phyloP scores from a whole-genome alignment of 2,329 filamentous ascomycete genomes.

The Ploettnerulaceae sp. region DNA sequence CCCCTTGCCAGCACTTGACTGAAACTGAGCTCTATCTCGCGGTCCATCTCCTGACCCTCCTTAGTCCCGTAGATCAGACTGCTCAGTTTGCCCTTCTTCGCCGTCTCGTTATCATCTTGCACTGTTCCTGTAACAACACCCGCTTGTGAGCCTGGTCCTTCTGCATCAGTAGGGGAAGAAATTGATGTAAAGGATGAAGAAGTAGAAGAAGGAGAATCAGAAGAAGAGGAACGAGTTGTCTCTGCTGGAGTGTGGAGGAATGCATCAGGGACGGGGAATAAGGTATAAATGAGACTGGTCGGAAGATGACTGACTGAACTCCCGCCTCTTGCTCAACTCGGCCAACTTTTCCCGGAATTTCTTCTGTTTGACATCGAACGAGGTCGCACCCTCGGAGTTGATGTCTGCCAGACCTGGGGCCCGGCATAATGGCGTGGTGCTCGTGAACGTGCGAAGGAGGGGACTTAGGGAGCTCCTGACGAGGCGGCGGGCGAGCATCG shows the following conservation, averaged over 20 bases:
- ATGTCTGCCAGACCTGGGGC: slow-evolving; percentile 84
- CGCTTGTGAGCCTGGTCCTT: slow-evolving; percentile 40
- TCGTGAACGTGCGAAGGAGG: slow-evolving; percentile 50
- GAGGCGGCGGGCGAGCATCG: slow-evolving; percentile 31
- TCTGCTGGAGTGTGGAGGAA: slow-evolving; percentile 41
- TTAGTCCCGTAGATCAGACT: slow-evolving; percentile 96
- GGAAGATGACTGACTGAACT: slow-evolving; percentile 71
- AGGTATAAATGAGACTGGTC: slow-evolving; percentile 40
- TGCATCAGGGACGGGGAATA: slow-evolving; percentile 23
- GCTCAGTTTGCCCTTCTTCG: slow-evolving; percentile 68
- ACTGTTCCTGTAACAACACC: slow-evolving; percentile 61
- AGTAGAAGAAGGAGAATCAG: background rate
- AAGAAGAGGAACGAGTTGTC: slow-evolving; percentile 30
- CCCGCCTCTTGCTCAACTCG: slow-evolving; percentile 69
- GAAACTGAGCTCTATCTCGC: slow-evolving; percentile 93
- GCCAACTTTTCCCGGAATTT: slow-evolving; percentile 79
- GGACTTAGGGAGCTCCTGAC: slow-evolving; percentile 33
- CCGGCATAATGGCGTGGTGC: slow-evolving; percentile 47
- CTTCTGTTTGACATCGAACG: slow-evolving; percentile 80
- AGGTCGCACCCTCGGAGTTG: slow-evolving; percentile 62
- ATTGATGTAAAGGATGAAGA: background rate
- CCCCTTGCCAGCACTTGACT: slow-evolving; percentile 90
- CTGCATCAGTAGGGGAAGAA: background rate
- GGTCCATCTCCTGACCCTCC: slow-evolving; percentile 88
- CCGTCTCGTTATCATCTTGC: slow-evolving; percentile 42